Evolutionary conservation across 164 flowering plant species (phyloP), one percentile per base, ranked within the genome.

Genomic region (Piper longum): DNA sequence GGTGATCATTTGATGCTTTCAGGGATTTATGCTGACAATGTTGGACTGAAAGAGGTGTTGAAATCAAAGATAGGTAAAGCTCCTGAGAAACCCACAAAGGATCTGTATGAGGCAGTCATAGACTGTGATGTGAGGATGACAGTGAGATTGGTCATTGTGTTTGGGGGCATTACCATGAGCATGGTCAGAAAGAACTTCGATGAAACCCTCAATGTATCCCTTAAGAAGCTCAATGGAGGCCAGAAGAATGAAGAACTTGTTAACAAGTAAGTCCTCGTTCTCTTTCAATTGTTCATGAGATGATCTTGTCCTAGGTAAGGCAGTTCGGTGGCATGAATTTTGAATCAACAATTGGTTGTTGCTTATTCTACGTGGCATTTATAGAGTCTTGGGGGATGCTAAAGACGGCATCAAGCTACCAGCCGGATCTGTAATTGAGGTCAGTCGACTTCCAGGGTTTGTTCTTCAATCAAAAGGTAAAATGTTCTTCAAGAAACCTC

Each of bases 351-450:
- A 41, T 4, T 60, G 51, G 42, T 8, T 48, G 52, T 48, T 48
- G 11, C 52, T 48, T 48, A 7, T 56, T 16, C 3, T 7, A 7
- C 17, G 14, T 9, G 26, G 40, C 36, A 0, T 26, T 64, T 0
- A n/a, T 41, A 86, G 91, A 83, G 74, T 81, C 61, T 72, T 83
- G 81, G 82, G 83, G 42, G 75, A 72, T 66, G 85, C 83, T 64
- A 64, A 76, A 12, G 83, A 83, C 62, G 68, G 68, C 65, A 83
- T 83, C 42, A 81, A 86, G 79, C 74, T 86, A 41, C 57, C 81
- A 55, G 39, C 79, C 41, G 83, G 85, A 26, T 83, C 87, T 51
- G 72, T 72, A 14, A 77, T 85, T 56, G 87, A 82, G 76, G 72
- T 80, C 51, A 61, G 79, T 48, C 74, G 74, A 64, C 77, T 80